phyloP scores from a whole-genome alignment of 2,329 filamentous ascomycete species.

The Clonostachys sp. region DNA sequence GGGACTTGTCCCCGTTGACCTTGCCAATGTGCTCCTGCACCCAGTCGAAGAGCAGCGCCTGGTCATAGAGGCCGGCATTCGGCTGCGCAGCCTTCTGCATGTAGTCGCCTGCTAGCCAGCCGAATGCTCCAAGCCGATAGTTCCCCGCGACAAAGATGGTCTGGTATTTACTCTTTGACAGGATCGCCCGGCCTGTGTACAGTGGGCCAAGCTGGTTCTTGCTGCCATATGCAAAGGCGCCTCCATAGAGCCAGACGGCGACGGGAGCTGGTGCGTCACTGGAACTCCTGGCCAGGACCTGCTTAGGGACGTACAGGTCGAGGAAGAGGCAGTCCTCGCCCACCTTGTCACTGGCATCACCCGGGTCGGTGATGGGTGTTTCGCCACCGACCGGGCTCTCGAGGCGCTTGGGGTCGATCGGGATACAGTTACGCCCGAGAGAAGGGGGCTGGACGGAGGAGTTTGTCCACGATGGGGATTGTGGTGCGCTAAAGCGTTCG shows the following conservation, averaged over 20 bases:
- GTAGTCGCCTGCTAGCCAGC: conserved; percentile 60
- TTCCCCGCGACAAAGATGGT: conserved; percentile 71
- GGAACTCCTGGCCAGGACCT: not conserved
- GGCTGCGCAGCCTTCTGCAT: conserved; percentile 33
- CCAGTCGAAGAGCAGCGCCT: conserved; percentile 66
- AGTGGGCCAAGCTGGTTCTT: conserved; percentile 1
- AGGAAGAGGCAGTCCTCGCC: conserved; percentile 12
- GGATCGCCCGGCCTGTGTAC: no score
- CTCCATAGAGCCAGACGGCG: conserved; percentile 53
- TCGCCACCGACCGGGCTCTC: conserved; percentile 5
- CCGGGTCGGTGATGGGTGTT: conserved; percentile 4
- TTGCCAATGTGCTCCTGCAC: conserved; percentile 58
- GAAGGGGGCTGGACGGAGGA: conserved; percentile 1
- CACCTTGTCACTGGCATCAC: conserved; percentile 10
- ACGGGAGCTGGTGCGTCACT: conserved; percentile 23
- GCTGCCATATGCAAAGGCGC: conserved; percentile 10
- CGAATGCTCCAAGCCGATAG: conserved; percentile 71
- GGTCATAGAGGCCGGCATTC: conserved; percentile 69
- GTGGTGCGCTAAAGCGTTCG: conserved; percentile 12
- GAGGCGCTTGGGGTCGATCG: conserved; percentile 4
- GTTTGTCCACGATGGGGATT: conserved; percentile 4
- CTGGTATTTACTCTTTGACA: conserved; percentile 30
- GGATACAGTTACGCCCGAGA: conserved; percentile 6
- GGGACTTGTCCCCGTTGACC: conserved; percentile 65
- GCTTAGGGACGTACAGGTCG: conserved; percentile 11